These are phyloP conservation scores for Calonectria pauciramosa DNA, from an alignment of 2,329 filamentous ascomycete species.

Conservation along the genomic window DNA sequence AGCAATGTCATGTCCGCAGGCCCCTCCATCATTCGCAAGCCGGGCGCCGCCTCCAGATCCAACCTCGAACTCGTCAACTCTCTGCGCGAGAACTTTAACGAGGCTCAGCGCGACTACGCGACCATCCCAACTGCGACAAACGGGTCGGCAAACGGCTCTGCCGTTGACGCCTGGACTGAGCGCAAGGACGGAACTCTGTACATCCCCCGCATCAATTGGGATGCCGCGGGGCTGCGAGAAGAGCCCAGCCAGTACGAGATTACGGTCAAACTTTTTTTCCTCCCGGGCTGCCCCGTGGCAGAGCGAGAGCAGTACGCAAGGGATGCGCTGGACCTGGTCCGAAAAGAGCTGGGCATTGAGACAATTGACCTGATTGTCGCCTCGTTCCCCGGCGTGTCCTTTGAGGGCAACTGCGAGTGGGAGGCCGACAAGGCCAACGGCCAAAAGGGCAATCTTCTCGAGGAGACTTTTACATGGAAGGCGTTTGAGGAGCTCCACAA, in stretches of 20 bases:
- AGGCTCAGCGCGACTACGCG: conserved; percentile 76
- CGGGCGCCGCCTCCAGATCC: conserved; percentile 77
- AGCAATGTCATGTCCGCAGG: conserved; percentile 89
- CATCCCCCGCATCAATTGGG: conserved; percentile 83
- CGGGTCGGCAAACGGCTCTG: conserved; percentile 50
- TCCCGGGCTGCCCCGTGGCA: conserved; percentile 77
- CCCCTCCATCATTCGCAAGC: conserved; percentile 86
- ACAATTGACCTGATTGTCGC: conserved; percentile 91
- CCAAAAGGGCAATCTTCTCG: conserved; percentile 74
- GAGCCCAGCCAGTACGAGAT: conserved; percentile 91
- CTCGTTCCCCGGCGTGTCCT: conserved; percentile 93
- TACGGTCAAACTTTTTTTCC: conserved; percentile 94
- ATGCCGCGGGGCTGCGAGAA: conserved; percentile 79
- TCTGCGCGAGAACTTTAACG: conserved; percentile 84
- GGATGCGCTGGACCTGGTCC: conserved; percentile 85
- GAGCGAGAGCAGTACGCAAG: conserved; percentile 78
- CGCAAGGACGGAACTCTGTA: conserved; percentile 73
- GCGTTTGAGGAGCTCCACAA: conserved; percentile 80
- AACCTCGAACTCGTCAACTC: conserved; percentile 94
- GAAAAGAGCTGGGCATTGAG: conserved; percentile 81
- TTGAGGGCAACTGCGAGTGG: conserved; percentile 92
- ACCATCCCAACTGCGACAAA: conserved; percentile 46
- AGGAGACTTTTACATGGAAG: conserved; percentile 77
- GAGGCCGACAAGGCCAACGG: conserved; percentile 75
- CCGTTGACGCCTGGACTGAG: conserved; percentile 76